Conservation (phyloP, 192 early-diverging fungal species). For the Backusella luteola region DNA sequence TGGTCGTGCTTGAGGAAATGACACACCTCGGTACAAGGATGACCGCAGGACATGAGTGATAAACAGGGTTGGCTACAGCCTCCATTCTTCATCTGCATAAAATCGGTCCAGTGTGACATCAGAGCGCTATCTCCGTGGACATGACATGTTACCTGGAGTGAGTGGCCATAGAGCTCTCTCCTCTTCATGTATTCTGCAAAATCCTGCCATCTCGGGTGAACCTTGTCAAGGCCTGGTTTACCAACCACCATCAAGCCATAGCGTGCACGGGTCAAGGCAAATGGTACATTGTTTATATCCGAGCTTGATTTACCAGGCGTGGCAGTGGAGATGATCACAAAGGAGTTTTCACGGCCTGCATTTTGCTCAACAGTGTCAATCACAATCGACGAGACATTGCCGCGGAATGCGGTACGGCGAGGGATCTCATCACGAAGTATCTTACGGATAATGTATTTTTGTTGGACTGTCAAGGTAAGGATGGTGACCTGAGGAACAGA, state of each 20-base stretch:
- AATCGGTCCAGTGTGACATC: not conserved
- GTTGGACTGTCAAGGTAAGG: not conserved
- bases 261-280: conserved; percentile 24
- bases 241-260: conserved; percentile 24
- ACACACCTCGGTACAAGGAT: conserved; percentile 28
- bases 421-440: not conserved
- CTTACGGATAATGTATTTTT: conserved; percentile 12
- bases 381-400: not conserved
- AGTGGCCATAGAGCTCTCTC: not conserved
- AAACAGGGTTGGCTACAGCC: conserved; percentile 19
- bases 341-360: conserved; percentile 3
- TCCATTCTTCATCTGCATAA: conserved; percentile 17
- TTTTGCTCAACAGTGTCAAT: not conserved
- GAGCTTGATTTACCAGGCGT: not conserved
- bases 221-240: not conserved
- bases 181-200: conserved; percentile 16
- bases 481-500: not conserved
- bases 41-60: conserved; percentile 20
- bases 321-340: conserved; percentile 16
- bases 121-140: not conserved
- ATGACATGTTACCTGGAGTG: not conserved
- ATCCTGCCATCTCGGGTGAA: not conserved
- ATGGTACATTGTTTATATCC: not conserved
- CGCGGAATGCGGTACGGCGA: not conserved
- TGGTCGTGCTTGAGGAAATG: conserved; percentile 11